Conservation (phyloP, 2,329 filamentous ascomycete species). For the Chrysoporthe cubensis region DNA sequence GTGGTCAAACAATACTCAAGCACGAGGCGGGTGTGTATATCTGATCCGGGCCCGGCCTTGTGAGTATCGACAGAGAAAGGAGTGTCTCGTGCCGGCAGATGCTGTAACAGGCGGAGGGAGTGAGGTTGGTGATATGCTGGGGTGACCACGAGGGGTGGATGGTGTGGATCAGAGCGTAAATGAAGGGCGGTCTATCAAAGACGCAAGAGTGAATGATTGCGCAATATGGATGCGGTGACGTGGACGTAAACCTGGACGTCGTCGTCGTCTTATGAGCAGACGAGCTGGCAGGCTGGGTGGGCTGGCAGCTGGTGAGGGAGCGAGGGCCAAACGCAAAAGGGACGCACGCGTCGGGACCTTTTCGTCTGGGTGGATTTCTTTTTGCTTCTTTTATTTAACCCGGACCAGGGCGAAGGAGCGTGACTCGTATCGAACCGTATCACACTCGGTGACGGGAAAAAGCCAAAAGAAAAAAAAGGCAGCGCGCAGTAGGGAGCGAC, state of each 20-base stretch:
- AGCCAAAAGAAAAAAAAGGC: neutral
- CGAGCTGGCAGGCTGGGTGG: neutral
- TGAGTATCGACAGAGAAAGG: conserved; percentile 18
- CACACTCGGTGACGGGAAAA: conserved; percentile 2
- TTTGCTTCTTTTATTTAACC: neutral
- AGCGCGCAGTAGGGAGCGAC: conserved; percentile 4
- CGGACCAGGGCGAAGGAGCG: conserved; percentile 8
- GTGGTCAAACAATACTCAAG: conserved; percentile 13
- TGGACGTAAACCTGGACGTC: conserved; percentile 35
- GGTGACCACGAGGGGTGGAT: conserved; percentile 2
- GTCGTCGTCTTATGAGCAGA: conserved; percentile 18
- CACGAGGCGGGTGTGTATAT: too few relatives aligned
- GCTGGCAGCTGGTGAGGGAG: neutral
- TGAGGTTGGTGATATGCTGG: neutral
- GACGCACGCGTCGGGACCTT: conserved; percentile 10
- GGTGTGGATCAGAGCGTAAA: conserved; percentile 19
- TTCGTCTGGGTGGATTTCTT: neutral
- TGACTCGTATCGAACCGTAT: conserved; percentile 13
- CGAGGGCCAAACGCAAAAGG: neutral
- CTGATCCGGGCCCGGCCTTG: too few relatives aligned
- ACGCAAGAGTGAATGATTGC: conserved; percentile 47
- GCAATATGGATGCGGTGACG: conserved; percentile 28
- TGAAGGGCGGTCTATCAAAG: conserved; percentile 55
- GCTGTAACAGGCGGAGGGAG: conserved; percentile 19
- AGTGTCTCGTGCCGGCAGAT: conserved; percentile 20